Conservation (phyloP, 2,329 filamentous ascomycete species). For the Amylocarpus encephaloides region DNA sequence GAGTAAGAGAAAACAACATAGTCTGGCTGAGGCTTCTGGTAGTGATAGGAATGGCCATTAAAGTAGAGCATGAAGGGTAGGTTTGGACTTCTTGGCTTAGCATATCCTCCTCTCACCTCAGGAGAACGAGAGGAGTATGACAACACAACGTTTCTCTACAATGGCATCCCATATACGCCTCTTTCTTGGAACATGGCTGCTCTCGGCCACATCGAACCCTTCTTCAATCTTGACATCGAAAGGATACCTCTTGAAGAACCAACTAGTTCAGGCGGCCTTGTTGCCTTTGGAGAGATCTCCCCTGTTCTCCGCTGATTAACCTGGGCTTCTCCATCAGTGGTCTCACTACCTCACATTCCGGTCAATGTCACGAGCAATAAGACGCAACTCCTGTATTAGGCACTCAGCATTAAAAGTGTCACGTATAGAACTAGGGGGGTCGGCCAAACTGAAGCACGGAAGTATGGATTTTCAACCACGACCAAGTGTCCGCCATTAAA, state of each 20-base stretch:
- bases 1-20: background rate
- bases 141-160: background rate
- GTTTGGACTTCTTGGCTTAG: background rate
- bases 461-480: too few species aligned
- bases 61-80: too few species aligned
- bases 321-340: background rate
- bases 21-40: background rate
- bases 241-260: background rate
- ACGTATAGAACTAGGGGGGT: too few species aligned
- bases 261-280: background rate
- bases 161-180: background rate
- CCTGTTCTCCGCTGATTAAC: background rate
- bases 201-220: background rate
- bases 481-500: background rate
- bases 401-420: background rate
- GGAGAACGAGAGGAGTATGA: background rate
- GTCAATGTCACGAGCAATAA: background rate
- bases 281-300: background rate
- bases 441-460: too few species aligned
- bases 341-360: background rate
- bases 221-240: background rate
- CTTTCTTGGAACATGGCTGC: background rate
- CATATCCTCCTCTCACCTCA: conserved; percentile 1
- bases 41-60: background rate
- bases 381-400: background rate